These are phyloP conservation scores for Stramenopiles sp. DNA, from an alignment of 352 stramenopile genomes.

Conservation along the genomic window DNA sequence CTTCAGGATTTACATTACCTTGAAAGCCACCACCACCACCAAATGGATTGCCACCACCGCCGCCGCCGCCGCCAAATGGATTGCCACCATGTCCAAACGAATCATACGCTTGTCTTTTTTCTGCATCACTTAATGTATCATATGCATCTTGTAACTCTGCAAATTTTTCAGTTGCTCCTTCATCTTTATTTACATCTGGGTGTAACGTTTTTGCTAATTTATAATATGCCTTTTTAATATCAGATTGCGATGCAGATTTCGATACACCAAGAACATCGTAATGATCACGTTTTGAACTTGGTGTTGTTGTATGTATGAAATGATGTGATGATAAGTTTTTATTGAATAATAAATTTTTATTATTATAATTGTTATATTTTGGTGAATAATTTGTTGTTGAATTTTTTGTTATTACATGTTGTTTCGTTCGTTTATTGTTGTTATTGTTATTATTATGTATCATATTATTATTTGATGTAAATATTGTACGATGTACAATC, in stretches of 20 bases:
- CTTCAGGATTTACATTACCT: conserved; percentile 33
- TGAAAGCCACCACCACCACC: conserved; percentile 37
- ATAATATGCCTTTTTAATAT: conserved; percentile 96
- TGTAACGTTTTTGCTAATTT: conserved; percentile 90
- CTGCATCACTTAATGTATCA: conserved; percentile 44
- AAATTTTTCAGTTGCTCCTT: background rate
- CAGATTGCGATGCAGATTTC: conserved; percentile 60
- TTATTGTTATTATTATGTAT: no score
- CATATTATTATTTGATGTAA: no score
- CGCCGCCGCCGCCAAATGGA: no score
- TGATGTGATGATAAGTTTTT: no score
- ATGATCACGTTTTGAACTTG: conserved; percentile 87
- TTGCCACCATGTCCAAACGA: conserved; percentile 55
- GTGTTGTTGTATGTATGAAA: no score
- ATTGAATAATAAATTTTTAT: no score
- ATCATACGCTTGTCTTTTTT: conserved; percentile 79
- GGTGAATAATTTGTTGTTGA: no score
- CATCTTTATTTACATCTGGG: conserved; percentile 73
- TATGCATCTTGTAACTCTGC: background rate
- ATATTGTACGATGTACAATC: no score
- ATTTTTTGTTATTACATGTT: no score
- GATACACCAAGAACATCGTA: conserved; percentile 82
- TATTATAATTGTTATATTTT: no score
- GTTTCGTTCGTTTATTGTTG: no score
- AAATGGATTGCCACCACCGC: conserved; percentile 33